Base-by-base conservation (phyloP, 768 basidiomycete species). In the Guyanaporus albipodus region DNA sequence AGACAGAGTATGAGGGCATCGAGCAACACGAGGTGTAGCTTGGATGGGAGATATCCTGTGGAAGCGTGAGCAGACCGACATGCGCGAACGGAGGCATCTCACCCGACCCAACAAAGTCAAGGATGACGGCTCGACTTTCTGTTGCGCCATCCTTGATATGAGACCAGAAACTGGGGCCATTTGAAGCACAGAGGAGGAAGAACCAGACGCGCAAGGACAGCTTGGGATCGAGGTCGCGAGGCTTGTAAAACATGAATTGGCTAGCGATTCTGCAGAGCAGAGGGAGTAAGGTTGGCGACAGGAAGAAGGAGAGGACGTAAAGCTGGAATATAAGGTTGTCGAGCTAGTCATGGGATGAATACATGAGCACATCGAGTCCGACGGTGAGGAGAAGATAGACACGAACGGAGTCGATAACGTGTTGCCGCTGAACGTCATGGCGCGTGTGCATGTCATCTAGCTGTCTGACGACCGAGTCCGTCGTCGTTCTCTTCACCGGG, bases 101-200 rank as follows among this genome's bases (percentile, higher is more conserved):
- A 89, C 88, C 79, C 73, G 81, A 73, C 44, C 88, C 87, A 48
- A 90, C 76, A 58, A 90, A 90, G 62, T 90, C 87, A 49, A 91
- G 78, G 27, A 91, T 64, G 57, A 88, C 66, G 9, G 77, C 70
- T 55, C 82, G 73, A n/a, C 80, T 79, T 46, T 82, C 76, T 23
- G 73, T 62, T 42, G 77, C 67, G 5, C 77, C 76, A 31, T 72
- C 63, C 24, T 69, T 71, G 44, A 75, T 70, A 55, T 91, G 88
- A 28, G 67, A 69, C 78, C 82, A 86, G 29, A 90, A 49, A 52
- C 73, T 77, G 26, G 79, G 73, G 28, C 70, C 50, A 50, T 87
- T 87, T 66, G 81, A 73, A 49, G 77, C 56, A 43, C 82, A 53
- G 52, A 86, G 70, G 55, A 84, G 67, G 53, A 70, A 53, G 67